These are phyloP conservation scores for Coemansia linderi DNA, from an alignment of 371 early-diverging fungal genomes.

Conservation along the genomic window DNA sequence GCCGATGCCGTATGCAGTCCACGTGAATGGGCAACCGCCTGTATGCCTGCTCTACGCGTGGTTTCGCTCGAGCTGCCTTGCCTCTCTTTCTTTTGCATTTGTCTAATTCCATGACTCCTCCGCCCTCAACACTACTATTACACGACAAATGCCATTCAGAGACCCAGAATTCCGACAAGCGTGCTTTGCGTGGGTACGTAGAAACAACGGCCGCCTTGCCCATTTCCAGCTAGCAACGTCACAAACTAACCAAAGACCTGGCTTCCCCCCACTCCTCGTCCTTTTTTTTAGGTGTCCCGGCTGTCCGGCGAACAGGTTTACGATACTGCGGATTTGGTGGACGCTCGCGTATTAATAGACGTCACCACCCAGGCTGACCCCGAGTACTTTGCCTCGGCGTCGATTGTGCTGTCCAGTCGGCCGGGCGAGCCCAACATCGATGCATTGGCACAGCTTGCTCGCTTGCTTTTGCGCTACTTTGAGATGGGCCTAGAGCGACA, in stretches of 20 bases:
- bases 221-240: not conserved
- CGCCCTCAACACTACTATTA: not conserved
- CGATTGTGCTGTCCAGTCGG: slow-evolving; percentile 31
- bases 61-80: not conserved
- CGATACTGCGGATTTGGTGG: slow-evolving; percentile 27
- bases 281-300: slow-evolving; percentile 20
- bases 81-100: not conserved
- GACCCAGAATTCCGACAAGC: slow-evolving; percentile 36
- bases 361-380: slow-evolving; percentile 41
- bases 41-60: slow-evolving; percentile 1
- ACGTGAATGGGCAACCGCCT: not conserved
- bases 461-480: slow-evolving; percentile 41
- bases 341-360: slow-evolving; percentile 38
- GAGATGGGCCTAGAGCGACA: slow-evolving; percentile 32
- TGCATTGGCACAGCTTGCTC: slow-evolving; percentile 45
- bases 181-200: slow-evolving; percentile 40
- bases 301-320: slow-evolving; percentile 23
- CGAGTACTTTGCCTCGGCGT: slow-evolving; percentile 44
- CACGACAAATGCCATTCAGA: slow-evolving; percentile 32
- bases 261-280: too few species aligned
- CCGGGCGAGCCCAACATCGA: slow-evolving; percentile 38
- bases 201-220: not conserved
- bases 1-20: not conserved
- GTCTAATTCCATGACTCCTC: slow-evolving; percentile 6
- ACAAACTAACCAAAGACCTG: not conserved